Evolutionary conservation across 2,329 filamentous ascomycete species (phyloP).

Genomic region (Fonsecaea monophora): DNA sequence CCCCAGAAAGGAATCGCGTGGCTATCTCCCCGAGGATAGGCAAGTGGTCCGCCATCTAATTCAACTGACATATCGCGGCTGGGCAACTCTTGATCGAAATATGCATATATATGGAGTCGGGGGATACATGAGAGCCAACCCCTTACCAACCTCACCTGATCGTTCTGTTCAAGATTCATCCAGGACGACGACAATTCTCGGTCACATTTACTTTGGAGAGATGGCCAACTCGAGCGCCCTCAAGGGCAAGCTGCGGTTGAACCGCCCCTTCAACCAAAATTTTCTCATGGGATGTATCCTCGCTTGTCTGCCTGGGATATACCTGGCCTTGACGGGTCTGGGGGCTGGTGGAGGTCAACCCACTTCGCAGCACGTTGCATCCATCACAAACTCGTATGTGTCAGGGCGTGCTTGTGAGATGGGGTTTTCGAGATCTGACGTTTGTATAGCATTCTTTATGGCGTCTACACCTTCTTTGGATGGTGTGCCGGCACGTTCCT

Average conservation of each 20-base stretch:
- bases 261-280: conserved; percentile 23
- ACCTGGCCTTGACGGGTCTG: conserved; percentile 27
- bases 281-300: conserved; percentile 19
- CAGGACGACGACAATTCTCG: too few relatives aligned
- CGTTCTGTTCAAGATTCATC: too few relatives aligned
- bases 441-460: conserved; percentile 35
- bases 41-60: too few relatives aligned
- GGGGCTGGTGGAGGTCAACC: conserved; percentile 38
- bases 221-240: conserved; percentile 9
- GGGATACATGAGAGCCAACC: too few relatives aligned
- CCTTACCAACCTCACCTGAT: too few relatives aligned
- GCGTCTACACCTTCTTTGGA: conserved; percentile 28
- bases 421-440: background rate
- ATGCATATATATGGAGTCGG: too few relatives aligned
- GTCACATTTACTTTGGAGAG: conserved; percentile 1
- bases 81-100: too few relatives aligned
- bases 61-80: too few relatives aligned
- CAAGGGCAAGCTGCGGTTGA: conserved; percentile 18
- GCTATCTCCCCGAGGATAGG: too few relatives aligned
- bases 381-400: conserved; percentile 17
- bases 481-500: conserved; percentile 30
- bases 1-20: too few relatives aligned
- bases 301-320: conserved; percentile 25
- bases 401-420: background rate
- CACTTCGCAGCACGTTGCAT: conserved; percentile 26